phyloP scores from a whole-genome alignment of 345 rosid species.

The Aquilaria yunnanensis region DNA sequence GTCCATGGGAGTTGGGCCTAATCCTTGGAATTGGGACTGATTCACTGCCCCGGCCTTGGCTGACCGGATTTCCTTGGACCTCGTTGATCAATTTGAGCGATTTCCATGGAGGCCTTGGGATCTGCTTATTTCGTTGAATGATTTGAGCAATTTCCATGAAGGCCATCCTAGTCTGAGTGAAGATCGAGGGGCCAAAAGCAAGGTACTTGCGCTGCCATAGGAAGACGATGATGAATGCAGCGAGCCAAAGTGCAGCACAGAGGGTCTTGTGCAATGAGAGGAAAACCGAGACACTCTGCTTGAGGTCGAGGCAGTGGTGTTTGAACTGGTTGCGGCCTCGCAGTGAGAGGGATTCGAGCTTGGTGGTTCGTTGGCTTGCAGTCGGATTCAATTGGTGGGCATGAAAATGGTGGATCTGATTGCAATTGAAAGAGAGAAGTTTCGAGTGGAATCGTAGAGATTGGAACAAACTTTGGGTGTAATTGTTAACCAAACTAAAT shows the following conservation, averaged over 20 bases:
- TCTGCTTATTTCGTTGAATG: no score
- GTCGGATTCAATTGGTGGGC: not conserved
- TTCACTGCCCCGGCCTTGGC: no score
- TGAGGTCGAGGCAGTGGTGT: slow-evolving; percentile 44
- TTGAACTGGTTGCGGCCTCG: slow-evolving; percentile 43
- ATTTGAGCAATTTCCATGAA: no score
- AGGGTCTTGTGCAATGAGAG: slow-evolving; percentile 69
- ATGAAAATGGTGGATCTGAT: not conserved
- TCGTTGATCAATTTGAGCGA: no score
- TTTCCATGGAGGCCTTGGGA: no score
- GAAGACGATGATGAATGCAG: slow-evolving; percentile 72
- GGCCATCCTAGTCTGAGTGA: slow-evolving; percentile 29
- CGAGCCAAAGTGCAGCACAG: slow-evolving; percentile 72
- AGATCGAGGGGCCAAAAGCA: slow-evolving; percentile 33
- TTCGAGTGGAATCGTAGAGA: slow-evolving; percentile 23
- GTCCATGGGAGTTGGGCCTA: no score
- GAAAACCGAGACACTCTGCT: slow-evolving; percentile 47
- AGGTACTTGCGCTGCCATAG: slow-evolving; percentile 65
- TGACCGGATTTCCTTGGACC: no score
- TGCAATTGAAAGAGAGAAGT: not conserved
- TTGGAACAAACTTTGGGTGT: slow-evolving; percentile 8
- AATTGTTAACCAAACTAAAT: no score
- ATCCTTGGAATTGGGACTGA: no score
- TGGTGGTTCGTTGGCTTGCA: not conserved
- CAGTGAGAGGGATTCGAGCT: slow-evolving; percentile 8